Evolutionary conservation across 345 rosid species (phyloP), one percentile per base, ranked within the genome.

Genomic region (Gossypium arboreum): DNA sequence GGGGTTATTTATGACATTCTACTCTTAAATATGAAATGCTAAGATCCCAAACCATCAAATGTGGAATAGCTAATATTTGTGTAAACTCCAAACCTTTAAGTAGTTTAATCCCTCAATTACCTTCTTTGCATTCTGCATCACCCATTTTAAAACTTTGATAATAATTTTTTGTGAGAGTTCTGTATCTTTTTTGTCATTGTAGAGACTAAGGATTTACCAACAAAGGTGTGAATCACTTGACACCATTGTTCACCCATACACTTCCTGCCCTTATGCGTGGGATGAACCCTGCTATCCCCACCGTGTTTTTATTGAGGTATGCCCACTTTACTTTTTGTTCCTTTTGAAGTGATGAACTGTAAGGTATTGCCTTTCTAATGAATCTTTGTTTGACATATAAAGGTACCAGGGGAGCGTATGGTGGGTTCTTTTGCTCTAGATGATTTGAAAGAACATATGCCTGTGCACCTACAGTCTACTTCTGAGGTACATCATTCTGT

Each of bases 251-350:
- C 88, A 89, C 57, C 90, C 97, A 13, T 94, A 92, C 77, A 83
- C 89, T 43, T 90, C 93, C 64, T 87, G 88, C 82, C 94, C 92
- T 55, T 92, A 94, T 85, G 97, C 98, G 45, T 94, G 98, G 98
- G 98, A 94, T 91, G 98, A 94, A 83, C 97, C 97, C 64, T 88
- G 86, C 78, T 92, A 81, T 80, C 97, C 97, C 12, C 97, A 91
- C 80, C 93, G 94, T 81, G 88, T 94, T 63, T 81, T 86, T 75
- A 76, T 94, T 76, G 97, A 94, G 97, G 98, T 94, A 86, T 74
- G 61, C 51, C 57, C 62, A 6, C 71, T 27, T 43, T 43, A 24
- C 73, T 58, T 68, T 74, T 72, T 43, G 73, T 74, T 62, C 50
- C 22, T 55, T 24, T 60, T 9, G 71, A 62, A 66, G 52, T 29